phyloP scores from a whole-genome alignment of 345 rosid species.

The Pistacia vera region DNA sequence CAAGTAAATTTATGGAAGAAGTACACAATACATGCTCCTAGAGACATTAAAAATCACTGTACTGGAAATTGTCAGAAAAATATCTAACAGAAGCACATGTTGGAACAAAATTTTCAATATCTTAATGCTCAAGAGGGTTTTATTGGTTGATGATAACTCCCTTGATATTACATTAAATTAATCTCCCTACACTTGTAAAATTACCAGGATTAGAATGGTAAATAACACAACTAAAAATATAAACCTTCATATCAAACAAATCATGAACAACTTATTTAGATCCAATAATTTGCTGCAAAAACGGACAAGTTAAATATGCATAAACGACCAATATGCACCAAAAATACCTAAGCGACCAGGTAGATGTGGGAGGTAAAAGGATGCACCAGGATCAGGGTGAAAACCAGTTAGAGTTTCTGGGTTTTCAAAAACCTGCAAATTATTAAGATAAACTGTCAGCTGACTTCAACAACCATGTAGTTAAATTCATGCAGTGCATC shows the following conservation, averaged over 20 bases:
- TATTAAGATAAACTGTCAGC: conserved; percentile 15
- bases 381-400: conserved; percentile 98
- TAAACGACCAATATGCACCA: conserved; percentile 2
- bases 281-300: not conserved
- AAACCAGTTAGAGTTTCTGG: conserved; percentile 94
- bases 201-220: not conserved
- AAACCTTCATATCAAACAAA: not conserved
- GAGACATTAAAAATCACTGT: too few relatives aligned
- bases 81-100: too few relatives aligned
- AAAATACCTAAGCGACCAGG: conserved; percentile 82
- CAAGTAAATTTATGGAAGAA: not conserved
- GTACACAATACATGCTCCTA: too few relatives aligned
- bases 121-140: not conserved
- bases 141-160: not conserved
- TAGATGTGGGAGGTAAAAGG: conserved; percentile 82
- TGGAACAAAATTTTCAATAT: too few relatives aligned
- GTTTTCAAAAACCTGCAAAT: conserved; percentile 82
- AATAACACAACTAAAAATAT: not conserved
- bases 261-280: not conserved
- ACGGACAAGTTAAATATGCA: not conserved
- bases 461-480: conserved; percentile 18
- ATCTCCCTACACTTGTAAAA: not conserved
- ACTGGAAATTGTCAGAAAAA: too few relatives aligned
- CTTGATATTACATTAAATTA: not conserved
- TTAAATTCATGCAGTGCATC: not conserved